Percentiles rank a stretch among this genome's conserved stretches.
Evolutionary conservation across 2,329 filamentous ascomycete genomes (phyloP).

Genomic region (Fusarium citri): DNA sequence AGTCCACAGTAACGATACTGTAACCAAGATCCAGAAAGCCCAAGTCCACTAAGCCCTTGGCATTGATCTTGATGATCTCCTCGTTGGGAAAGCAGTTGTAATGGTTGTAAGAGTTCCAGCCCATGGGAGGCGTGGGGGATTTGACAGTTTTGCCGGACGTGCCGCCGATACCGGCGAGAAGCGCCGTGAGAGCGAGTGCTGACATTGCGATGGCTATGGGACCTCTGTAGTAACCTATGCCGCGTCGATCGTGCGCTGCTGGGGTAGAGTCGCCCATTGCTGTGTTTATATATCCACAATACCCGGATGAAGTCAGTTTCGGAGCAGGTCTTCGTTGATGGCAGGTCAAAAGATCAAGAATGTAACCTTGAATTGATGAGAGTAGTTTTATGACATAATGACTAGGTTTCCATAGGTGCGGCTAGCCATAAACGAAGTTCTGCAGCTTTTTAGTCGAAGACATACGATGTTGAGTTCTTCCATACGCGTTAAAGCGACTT

Average conservation of each 20-base stretch:
- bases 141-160: conserved; percentile 23
- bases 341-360: background rate
- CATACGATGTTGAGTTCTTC: background rate
- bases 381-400: background rate
- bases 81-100: conserved; percentile 38
- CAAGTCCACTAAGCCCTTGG: conserved; percentile 63
- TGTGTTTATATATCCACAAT: background rate
- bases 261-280: background rate
- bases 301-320: background rate
- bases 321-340: background rate
- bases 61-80: conserved; percentile 54
- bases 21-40: conserved; percentile 66
- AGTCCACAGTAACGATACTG: conserved; percentile 67
- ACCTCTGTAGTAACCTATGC: background rate
- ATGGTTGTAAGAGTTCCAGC: conserved; percentile 71
- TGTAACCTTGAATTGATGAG: background rate
- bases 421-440: background rate
- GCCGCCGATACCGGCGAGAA: conserved; percentile 14
- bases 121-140: conserved; percentile 57
- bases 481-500: background rate
- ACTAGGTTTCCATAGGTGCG: background rate
- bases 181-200: background rate
- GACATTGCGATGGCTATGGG: conserved; percentile 7
- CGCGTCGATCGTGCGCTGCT: background rate
- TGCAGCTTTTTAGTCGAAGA: background rate